Evolutionary conservation across 2,329 filamentous ascomycete species (phyloP).

Genomic region (Apiospora phragmitis): DNA sequence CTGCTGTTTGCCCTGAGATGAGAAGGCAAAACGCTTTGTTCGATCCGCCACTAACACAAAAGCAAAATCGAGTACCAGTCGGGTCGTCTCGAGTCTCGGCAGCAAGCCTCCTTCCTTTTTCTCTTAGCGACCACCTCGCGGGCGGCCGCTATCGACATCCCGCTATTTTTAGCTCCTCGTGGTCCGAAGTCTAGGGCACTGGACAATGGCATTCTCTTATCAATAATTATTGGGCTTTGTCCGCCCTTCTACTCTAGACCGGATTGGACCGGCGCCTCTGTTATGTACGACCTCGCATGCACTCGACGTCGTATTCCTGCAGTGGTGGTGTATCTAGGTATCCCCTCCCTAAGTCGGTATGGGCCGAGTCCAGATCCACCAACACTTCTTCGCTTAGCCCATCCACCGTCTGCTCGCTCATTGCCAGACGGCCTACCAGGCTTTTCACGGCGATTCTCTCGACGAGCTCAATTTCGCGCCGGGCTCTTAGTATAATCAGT

Average conservation of each 20-base stretch:
- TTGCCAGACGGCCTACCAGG: background rate
- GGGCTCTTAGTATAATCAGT: background rate
- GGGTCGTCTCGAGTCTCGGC: background rate
- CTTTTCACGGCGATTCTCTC: background rate
- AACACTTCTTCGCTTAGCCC: background rate
- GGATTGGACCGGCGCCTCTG: background rate
- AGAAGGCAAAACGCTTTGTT: background rate
- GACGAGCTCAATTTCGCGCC: background rate
- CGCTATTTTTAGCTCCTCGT: constrained; percentile 7
- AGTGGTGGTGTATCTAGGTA: background rate
- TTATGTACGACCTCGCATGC: constrained; percentile 3
- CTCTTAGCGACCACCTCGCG: background rate
- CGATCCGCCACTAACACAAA: background rate
- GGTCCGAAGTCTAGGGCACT: background rate
- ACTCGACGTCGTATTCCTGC: constrained; percentile 10
- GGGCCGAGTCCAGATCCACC: constrained; percentile 2
- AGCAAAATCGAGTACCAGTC: background rate
- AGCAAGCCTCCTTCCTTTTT: background rate
- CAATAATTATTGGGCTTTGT: background rate
- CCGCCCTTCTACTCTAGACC: background rate
- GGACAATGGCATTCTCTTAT: background rate
- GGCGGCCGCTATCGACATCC: constrained; percentile 5
- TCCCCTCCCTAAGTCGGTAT: background rate
- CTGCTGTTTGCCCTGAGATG: background rate
- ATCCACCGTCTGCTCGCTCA: background rate